Base-by-base conservation (phyloP, 176 grass and related monocot genomes). In the Puya raimondii region DNA sequence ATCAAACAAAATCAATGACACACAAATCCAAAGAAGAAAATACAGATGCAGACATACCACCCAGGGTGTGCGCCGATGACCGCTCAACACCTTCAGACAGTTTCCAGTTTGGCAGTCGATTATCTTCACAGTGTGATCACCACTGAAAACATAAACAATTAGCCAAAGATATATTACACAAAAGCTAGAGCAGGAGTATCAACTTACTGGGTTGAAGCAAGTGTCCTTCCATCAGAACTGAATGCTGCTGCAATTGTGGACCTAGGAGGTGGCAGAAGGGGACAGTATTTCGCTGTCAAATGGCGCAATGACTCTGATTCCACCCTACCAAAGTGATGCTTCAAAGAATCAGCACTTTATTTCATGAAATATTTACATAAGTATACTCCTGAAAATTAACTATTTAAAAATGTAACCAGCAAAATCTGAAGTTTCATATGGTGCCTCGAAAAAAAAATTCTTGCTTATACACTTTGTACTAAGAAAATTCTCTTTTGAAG, bases 241-340 rank as follows among this genome's bases (percentile, higher is more conserved):
- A 93, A 99, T 70, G 94, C 94, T 77, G 94, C 94, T 80, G 94
- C 94, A 77, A 99, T 99, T 57, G 94, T 99, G 73, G 90, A 99
- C 80, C 94, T 88, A 53, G 94, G 94, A 66, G 94, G 84, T 49
- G 94, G 94, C 66, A 84, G 72, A 82, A 99, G 90, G 70, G 95
- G 90, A 63, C 95, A 99, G 77, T 99, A 99, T 49, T 88, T 92
- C 26, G 90, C 90, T 26, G 82, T 86, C 74, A 91, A 82, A 63
- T 76, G 63, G 74, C 80, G 79, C 72, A 99, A 70, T 50, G 94
- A 93, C 65, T 99, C 81, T 78, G 90, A 85, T 82, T 99, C 94
- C 64, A 81, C 86, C 94, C 94, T 99, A 84, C 33, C 33, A 42
- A 42, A 42, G 71, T 49, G 70, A 76, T 22, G 47, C 72, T 75